Evolutionary conservation across 352 stramenopile species (phyloP), one percentile per base, ranked within the genome.

Genomic region (Halophytophthora polymorphica): DNA sequence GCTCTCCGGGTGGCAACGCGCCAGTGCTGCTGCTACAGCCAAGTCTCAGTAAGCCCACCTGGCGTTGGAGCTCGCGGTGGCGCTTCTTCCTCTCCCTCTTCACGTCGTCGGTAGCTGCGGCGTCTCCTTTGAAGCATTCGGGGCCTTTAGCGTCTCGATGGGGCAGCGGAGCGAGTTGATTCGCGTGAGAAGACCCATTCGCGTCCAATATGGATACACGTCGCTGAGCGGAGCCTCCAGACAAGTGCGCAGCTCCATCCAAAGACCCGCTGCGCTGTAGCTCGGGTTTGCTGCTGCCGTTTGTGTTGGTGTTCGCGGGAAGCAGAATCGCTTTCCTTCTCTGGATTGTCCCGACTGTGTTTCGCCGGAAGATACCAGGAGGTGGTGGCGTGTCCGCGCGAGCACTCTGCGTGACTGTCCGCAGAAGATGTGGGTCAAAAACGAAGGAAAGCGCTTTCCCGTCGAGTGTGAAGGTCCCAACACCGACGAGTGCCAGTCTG

Each of bases 381-480:
- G 50, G 49, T 13, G 42, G 50, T 11, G 40, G n/a, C 11, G 48
- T 14, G n/a, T 69, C 45, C 17, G 23, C 17, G 46, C 46, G 54
- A 38, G 37, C 37, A 37, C n/a, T 53, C 13, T 54, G 25, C 14
- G 18, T 48, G 1, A 73, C 40, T 2, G 42, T 23, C 18, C 52
- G 59, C 28, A 76, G 45, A 43, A 88, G 74, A 8, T 23, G 49
- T 15, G 55, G 12, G 28, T 81, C 65, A 52, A 83, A 88, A 2
- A 47, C 53, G 50, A 88, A 86, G 10, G 56, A 64, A 11, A 86
- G 29, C 4, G 63, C n/a, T 38, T 55, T 66, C 6, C 68, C 73
- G 13, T 84, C 73, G 10, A 85, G 58, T n/a, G 40, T 37, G 18
- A 88, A 69, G 6, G 28, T 53, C 7, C 77, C 77, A 12, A 77